A percentile compares a stretch with the other conserved stretches of the same genome.
phyloP scores from a whole-genome alignment of 2,329 filamentous ascomycete species.

The Immersiporthe knoxdaviesiana region DNA sequence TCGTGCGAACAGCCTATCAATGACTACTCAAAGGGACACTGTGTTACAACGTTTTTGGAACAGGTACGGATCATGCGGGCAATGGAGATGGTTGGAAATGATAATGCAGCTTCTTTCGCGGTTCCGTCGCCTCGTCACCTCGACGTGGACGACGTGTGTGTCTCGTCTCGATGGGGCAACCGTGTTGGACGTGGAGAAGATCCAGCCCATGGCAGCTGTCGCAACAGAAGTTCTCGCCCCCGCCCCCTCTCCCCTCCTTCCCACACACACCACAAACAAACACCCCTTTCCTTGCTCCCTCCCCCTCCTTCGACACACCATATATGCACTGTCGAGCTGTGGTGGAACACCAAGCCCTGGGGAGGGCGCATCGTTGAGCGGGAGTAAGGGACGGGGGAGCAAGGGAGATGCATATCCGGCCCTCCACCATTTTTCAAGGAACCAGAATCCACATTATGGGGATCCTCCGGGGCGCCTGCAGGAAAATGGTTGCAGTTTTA shows the following conservation, averaged over 20 bases:
- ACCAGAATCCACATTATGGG: constrained; percentile 27
- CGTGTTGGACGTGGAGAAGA: constrained; percentile 5
- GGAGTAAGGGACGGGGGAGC: constrained; percentile 28
- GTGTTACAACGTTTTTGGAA: constrained; percentile 10
- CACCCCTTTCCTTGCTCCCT: too few relatives aligned
- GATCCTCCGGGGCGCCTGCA: constrained; percentile 26
- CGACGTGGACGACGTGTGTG: constrained; percentile 14
- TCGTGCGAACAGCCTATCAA: background rate
- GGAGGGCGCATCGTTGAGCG: constrained; percentile 20
- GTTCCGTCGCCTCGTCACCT: constrained; percentile 1
- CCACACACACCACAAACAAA: too few relatives aligned
- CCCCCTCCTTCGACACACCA: background rate
- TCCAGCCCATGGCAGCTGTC: constrained; percentile 21
- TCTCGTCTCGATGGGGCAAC: constrained; percentile 7
- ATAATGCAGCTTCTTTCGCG: background rate
- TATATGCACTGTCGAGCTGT: constrained; percentile 17
- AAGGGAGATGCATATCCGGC: constrained; percentile 26
- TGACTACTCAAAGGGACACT: background rate
- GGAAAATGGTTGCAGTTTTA: constrained; percentile 22
- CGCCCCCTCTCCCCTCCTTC: background rate
- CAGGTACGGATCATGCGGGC: background rate
- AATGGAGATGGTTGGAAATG: constrained; percentile 3
- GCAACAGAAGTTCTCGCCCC: constrained; percentile 9
- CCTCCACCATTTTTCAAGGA: constrained; percentile 26
- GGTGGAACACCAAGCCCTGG: constrained; percentile 22